A percentile compares a stretch with the other conserved stretches of the same genome.
Conservation (phyloP, 148 eudicot species). For the Linanthus parryae region DNA sequence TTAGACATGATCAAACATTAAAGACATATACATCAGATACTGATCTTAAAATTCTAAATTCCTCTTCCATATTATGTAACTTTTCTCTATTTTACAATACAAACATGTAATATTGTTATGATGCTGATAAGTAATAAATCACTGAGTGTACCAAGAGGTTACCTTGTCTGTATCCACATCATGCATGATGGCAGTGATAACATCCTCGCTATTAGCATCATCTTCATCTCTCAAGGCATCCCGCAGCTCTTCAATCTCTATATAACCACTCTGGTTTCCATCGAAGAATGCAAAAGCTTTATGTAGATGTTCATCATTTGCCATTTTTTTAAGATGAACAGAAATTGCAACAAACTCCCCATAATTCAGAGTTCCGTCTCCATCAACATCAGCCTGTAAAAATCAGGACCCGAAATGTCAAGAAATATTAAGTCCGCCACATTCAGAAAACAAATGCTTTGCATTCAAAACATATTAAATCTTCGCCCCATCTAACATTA, state of each 20-base stretch:
- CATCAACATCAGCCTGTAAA: slow-evolving; percentile 64
- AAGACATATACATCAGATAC: no score
- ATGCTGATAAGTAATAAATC: no score
- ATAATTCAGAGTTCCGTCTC: slow-evolving; percentile 58
- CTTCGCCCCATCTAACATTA: no score
- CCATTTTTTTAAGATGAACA: slow-evolving; percentile 65
- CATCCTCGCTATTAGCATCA: slow-evolving; percentile 52
- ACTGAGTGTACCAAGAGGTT: no score
- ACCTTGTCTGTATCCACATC: slow-evolving; percentile 81
- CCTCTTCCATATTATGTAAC: no score
- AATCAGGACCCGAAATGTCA: slow-evolving; percentile 7
- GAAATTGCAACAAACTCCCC: slow-evolving; percentile 70
- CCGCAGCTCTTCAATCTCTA: slow-evolving; percentile 66
- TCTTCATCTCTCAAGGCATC: slow-evolving; percentile 50
- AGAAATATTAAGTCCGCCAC: no score
- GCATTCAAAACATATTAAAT: no score
- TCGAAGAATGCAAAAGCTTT: slow-evolving; percentile 68
- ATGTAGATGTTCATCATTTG: slow-evolving; percentile 68
- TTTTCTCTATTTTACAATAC: no score
- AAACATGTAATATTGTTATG: no score
- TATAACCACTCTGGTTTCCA: slow-evolving; percentile 54
- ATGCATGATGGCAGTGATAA: slow-evolving; percentile 63
- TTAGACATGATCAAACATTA: no score
- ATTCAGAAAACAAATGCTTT: no score
- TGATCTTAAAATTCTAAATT: no score